These are phyloP conservation scores for Ochetophila trinervis DNA, from an alignment of 306 rosid genomes.

Conservation along the genomic window DNA sequence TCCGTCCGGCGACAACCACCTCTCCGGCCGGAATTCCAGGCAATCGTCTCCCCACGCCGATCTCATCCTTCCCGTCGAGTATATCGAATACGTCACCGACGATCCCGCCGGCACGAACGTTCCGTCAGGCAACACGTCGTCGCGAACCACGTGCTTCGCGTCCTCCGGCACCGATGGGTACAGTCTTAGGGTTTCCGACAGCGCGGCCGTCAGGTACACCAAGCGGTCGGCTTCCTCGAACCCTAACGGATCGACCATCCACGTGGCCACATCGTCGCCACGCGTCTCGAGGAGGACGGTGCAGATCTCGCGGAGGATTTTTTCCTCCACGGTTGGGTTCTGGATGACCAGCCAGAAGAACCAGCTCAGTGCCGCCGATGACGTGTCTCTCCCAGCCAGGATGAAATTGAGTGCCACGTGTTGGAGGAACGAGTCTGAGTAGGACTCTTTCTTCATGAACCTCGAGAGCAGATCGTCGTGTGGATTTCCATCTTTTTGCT, in stretches of 20 bases:
- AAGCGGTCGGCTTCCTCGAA: conserved; percentile 83
- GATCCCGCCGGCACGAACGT: conserved; percentile 85
- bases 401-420: conserved; percentile 89
- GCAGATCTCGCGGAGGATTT: conserved; percentile 54
- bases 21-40: conserved; percentile 72
- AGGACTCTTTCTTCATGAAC: conserved; percentile 80
- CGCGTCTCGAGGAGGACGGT: conserved; percentile 66
- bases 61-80: conserved; percentile 70
- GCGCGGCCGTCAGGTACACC: conserved; percentile 67
- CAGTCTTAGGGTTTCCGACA: conserved; percentile 73
- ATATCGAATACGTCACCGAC: conserved; percentile 76
- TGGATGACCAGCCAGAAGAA: conserved; percentile 74
- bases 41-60: conserved; percentile 87
- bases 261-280: conserved; percentile 36
- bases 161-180: conserved; percentile 93
- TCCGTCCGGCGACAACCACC: conserved; percentile 75
- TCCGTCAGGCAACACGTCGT: conserved; percentile 73
- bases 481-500: conserved; percentile 52
- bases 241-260: conserved; percentile 62
- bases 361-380: conserved; percentile 79
- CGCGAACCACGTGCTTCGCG: conserved; percentile 69
- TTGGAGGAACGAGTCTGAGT: conserved; percentile 64
- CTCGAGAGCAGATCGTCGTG: conserved; percentile 81
- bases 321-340: conserved; percentile 61
- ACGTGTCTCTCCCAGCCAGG: conserved; percentile 96